These are phyloP conservation scores for Trichaptum fuscoviolaceum DNA, from an alignment of 768 basidiomycete genomes.

Conservation along the genomic window DNA sequence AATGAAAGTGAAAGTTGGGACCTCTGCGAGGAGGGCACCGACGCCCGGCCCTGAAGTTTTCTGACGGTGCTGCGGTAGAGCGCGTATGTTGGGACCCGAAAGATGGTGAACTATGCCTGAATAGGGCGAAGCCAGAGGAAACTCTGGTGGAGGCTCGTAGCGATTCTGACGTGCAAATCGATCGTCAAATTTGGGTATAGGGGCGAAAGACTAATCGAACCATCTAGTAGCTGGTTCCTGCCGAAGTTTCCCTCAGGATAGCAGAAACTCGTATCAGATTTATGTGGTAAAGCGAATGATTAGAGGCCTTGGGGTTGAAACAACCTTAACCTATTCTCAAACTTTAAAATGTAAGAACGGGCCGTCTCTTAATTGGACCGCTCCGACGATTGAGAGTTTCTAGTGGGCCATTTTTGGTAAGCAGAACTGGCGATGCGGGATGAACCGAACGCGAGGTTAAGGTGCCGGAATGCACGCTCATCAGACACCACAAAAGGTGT, in stretches of 20 bases:
- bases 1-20: too few species aligned
- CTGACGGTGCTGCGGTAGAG: too few species aligned
- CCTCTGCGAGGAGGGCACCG: too few species aligned
- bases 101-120: too few species aligned
- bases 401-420: constrained; percentile 73
- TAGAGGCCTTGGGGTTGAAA: constrained; percentile 88
- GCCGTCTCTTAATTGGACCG: constrained; percentile 46
- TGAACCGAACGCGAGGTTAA: constrained; percentile 72
- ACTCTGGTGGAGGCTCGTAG: too few species aligned
- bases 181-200: too few species aligned
- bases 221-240: too few species aligned
- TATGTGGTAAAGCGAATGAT: constrained; percentile 81
- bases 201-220: constrained; percentile 96
- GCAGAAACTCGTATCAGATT: constrained; percentile 54
- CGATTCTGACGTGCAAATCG: too few species aligned
- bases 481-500: constrained; percentile 84
- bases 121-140: too few species aligned
- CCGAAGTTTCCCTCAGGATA: too few species aligned
- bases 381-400: constrained; percentile 57
- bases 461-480: constrained; percentile 79
- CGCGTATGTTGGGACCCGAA: too few species aligned
- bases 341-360: constrained; percentile 60
- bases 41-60: too few species aligned
- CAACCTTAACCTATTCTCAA: constrained; percentile 81
- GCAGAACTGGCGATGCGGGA: constrained; percentile 69